These are phyloP conservation scores for Cinnamomum micranthum DNA, from an alignment of 164 flowering plant genomes.

Conservation along the genomic window DNA sequence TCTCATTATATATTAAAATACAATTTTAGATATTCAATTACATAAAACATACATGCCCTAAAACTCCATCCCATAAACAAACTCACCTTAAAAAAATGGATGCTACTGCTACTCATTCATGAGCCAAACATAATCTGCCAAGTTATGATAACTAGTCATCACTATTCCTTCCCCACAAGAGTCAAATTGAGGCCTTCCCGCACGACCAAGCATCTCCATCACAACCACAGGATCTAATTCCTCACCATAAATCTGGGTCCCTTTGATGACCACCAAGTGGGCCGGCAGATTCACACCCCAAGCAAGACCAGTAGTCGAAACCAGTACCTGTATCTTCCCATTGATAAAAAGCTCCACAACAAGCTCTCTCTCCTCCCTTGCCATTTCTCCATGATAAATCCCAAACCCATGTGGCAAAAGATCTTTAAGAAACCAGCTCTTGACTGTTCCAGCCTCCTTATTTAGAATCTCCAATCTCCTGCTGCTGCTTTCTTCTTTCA, in stretches of 20 bases:
- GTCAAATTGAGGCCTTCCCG: constrained; percentile 97
- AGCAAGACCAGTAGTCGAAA: constrained; percentile 95
- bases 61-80: constrained; percentile 63
- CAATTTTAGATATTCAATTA: no score
- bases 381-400: constrained; percentile 93
- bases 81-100: constrained; percentile 96
- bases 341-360: constrained; percentile 85
- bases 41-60: no score
- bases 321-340: constrained; percentile 83
- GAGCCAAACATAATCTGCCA: constrained; percentile 85
- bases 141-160: constrained; percentile 80
- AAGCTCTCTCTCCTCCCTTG: constrained; percentile 69
- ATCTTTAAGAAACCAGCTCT: constrained; percentile 85
- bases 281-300: constrained; percentile 99
- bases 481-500: constrained; percentile 85
- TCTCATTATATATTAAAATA: no score
- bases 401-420: constrained; percentile 94
- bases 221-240: constrained; percentile 95
- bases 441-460: constrained; percentile 61
- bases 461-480: constrained; percentile 66
- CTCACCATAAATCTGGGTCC: constrained; percentile 97
- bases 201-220: constrained; percentile 99
- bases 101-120: constrained; percentile 82
- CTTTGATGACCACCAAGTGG: constrained; percentile 91
- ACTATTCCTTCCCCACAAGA: constrained; percentile 90